phyloP scores from a whole-genome alignment of 768 basidiomycete genomes.

The Russula emetica region DNA sequence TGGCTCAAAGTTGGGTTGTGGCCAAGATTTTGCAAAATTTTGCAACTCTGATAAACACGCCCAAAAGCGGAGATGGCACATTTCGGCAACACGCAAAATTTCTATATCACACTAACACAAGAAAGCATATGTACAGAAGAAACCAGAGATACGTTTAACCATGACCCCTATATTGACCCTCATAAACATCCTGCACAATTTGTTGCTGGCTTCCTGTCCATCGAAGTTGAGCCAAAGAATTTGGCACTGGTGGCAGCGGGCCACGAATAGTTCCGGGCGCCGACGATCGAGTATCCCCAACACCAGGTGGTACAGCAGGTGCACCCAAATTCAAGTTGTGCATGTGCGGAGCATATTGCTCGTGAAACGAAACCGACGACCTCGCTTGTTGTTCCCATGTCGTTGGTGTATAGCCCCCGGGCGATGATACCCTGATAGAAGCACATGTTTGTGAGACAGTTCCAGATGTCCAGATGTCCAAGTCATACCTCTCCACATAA shows the following conservation, averaged over 20 bases:
- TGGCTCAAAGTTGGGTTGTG: no score
- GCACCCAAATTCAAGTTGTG: neutral
- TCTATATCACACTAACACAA: neutral
- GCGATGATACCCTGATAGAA: slow-evolving; percentile 1
- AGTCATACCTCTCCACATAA: slow-evolving; percentile 11
- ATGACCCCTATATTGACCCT: no score
- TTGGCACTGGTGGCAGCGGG: slow-evolving; percentile 11
- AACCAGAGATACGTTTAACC: neutral
- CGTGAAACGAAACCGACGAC: slow-evolving; percentile 1
- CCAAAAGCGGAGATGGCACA: neutral
- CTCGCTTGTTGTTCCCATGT: neutral
- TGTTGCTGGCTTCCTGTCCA: slow-evolving; percentile 20
- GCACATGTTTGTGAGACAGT: neutral
- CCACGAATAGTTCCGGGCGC: slow-evolving; percentile 2
- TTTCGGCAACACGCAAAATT: slow-evolving; percentile 13
- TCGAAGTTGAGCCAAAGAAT: neutral
- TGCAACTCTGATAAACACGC: no score
- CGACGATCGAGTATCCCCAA: neutral
- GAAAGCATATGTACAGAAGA: no score
- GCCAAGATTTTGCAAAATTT: no score
- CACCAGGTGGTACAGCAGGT: neutral
- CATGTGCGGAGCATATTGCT: neutral
- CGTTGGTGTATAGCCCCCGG: slow-evolving; percentile 4
- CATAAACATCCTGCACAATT: slow-evolving; percentile 21
- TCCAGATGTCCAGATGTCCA: neutral